Percentiles rank a stretch among this genome's conserved stretches.
phyloP scores from a whole-genome alignment of 495 filamentous ascomycete genomes.

The Elaphomyces granulatus region DNA sequence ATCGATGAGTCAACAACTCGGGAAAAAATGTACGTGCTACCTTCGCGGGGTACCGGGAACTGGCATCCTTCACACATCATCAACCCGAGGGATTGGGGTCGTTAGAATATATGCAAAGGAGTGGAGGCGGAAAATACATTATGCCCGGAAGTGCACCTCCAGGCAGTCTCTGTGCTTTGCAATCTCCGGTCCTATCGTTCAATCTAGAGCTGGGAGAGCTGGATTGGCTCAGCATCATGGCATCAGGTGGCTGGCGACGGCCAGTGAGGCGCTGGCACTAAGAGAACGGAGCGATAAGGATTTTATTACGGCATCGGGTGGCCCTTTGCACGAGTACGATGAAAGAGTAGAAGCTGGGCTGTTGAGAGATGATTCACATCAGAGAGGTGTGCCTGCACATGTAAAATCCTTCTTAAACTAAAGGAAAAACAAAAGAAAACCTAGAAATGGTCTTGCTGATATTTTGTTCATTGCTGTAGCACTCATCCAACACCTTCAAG shows the following conservation, averaged over 20 bases:
- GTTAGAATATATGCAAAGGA: constrained; percentile 6
- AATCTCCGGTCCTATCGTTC: neutral
- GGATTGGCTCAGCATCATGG: neutral
- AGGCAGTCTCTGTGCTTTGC: constrained; percentile 1
- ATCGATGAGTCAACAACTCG: neutral
- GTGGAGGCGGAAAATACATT: constrained; percentile 1
- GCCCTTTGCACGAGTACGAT: constrained; percentile 82
- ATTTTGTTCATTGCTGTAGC: constrained; percentile 28
- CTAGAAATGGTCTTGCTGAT: no score
- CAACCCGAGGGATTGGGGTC: neutral
- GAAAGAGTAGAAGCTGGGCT: constrained; percentile 53
- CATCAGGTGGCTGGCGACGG: constrained; percentile 9
- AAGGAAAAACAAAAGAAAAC: no score
- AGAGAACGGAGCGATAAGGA: constrained; percentile 2
- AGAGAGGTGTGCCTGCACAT: constrained; percentile 50
- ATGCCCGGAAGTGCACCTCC: neutral
- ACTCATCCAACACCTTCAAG: constrained; percentile 77
- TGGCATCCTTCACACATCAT: neutral
- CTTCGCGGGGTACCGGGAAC: neutral
- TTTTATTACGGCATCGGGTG: constrained; percentile 27
- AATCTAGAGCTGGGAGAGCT: no score
- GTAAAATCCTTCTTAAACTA: neutral
- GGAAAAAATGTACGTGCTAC: neutral
- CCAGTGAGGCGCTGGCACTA: constrained; percentile 2
- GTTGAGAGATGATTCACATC: constrained; percentile 77